phyloP scores from a whole-genome alignment of 179 eudicot species.

The Heliamphora pulchella region DNA sequence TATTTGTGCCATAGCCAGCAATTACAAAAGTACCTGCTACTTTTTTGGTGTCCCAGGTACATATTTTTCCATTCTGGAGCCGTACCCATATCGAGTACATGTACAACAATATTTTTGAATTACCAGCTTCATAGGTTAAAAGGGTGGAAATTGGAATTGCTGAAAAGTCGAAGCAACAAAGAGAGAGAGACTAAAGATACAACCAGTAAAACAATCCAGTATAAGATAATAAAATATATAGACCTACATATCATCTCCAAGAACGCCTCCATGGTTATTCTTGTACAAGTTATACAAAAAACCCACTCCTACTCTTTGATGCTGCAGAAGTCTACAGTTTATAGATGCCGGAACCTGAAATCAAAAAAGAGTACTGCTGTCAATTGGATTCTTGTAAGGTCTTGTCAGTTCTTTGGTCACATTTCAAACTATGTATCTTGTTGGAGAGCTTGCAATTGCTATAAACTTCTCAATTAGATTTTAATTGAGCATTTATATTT shows the following conservation, averaged over 20 bases:
- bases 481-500: background rate
- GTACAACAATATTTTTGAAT: too few relatives aligned
- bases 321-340: constrained; percentile 84
- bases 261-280: constrained; percentile 88
- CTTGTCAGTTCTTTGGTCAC: background rate
- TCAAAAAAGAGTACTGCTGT: background rate
- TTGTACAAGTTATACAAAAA: constrained; percentile 72
- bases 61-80: too few relatives aligned
- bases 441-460: constrained; percentile 1
- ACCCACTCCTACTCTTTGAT: constrained; percentile 80
- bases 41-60: too few relatives aligned
- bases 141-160: background rate
- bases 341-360: constrained; percentile 86
- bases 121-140: too few relatives aligned
- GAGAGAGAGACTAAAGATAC: background rate
- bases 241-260: constrained; percentile 98
- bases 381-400: background rate
- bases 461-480: background rate
- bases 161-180: background rate
- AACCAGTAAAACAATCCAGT: background rate
- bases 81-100: too few relatives aligned
- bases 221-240: background rate
- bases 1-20: too few relatives aligned
- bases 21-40: too few relatives aligned
- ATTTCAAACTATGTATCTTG: background rate